These are phyloP conservation scores for Berberis thunbergii DNA, from an alignment of 164 flowering plant species.

Conservation along the genomic window DNA sequence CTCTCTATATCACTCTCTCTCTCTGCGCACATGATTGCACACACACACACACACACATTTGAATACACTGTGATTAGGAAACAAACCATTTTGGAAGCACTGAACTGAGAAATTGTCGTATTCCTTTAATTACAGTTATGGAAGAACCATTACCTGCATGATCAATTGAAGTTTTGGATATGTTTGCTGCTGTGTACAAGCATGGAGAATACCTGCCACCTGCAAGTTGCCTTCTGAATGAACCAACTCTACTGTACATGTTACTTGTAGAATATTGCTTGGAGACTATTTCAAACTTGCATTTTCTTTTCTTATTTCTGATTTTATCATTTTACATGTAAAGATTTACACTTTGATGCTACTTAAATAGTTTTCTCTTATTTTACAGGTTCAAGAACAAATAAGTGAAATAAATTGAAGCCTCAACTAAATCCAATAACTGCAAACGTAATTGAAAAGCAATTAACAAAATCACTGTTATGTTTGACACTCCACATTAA, in stretches of 20 bases:
- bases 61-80: neutral
- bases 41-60: too few species aligned
- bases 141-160: conserved; percentile 1
- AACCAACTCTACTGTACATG: neutral
- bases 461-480: too few species aligned
- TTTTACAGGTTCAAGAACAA: neutral
- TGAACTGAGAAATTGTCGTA: neutral
- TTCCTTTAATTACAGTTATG: neutral
- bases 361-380: neutral
- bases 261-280: neutral
- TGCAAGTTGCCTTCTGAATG: neutral
- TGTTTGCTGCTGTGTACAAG: neutral
- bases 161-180: neutral
- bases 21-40: neutral
- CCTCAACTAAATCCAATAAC: too few species aligned
- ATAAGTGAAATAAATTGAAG: too few species aligned
- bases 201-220: neutral
- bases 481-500: too few species aligned
- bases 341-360: neutral
- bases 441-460: too few species aligned
- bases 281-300: neutral
- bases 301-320: neutral
- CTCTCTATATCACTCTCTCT: conserved; percentile 10
- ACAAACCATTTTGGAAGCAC: neutral
- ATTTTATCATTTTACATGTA: neutral